Base-by-base conservation (phyloP, 2,329 filamentous ascomycete genomes). In the Aspergillus terreus region DNA sequence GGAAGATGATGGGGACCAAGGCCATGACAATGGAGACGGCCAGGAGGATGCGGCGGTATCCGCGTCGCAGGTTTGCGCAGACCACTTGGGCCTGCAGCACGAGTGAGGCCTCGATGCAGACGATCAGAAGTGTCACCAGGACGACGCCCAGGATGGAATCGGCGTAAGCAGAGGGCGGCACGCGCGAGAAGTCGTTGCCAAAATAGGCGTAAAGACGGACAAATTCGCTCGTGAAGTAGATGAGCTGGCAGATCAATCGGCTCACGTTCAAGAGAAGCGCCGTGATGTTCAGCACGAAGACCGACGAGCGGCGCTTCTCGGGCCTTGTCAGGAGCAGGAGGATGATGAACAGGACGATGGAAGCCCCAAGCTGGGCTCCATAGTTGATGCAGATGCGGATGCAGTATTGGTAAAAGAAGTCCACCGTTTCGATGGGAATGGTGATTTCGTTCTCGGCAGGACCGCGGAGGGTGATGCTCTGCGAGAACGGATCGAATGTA, bases 311-410 rank as follows among this genome's bases (percentile, higher is more conserved):
- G 53, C 88, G 81, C 66, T 89, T 90, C 58, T 82, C 76, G 0
- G 75, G 67, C 17, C 82, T 82, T 0, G 88, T 91, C 67, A 92
- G 78, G 52, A 86, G 71, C 10, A 90, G 71, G 2, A 92, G 73
- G 27, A 87, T 76, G 41, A 86, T 59, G 15, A 92, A 74, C 62
- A 90, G 81, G 54, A 86, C 71, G 51, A 85, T 57, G 44, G 81
- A 82, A 21, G 86, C 82, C 27, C 89, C 89, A 47, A 91, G 77
- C 66, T 92, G 88, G 15, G 80, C 72, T 47, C 82, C 85, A 65
- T 86, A 89, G 70, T 84, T 86, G 75, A 88, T 83, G 64, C 70
- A 76, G 33, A 77, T 64, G 7, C 71, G 71, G 51, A 76, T 67
- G 53, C 74, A 75, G 63, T 80, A 79, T 52, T 72, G 66, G 49